phyloP scores from a whole-genome alignment of 192 early-diverging fungal species.

The Coemansia sp. region DNA sequence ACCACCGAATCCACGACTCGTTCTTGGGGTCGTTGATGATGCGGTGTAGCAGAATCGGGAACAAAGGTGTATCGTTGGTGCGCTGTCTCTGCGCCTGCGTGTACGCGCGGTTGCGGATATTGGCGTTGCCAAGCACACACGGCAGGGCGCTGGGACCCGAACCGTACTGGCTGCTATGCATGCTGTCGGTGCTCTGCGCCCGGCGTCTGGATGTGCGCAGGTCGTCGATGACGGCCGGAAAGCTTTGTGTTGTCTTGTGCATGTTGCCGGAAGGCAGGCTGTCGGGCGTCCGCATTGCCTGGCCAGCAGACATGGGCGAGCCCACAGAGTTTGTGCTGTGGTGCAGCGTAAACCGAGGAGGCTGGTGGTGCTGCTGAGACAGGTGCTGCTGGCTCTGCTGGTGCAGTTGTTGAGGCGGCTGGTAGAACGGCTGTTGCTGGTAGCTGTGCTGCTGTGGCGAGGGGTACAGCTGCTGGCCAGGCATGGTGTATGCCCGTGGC shows the following conservation, averaged over 20 bases:
- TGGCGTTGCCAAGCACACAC: slow-evolving; percentile 45
- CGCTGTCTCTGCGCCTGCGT: slow-evolving; percentile 47
- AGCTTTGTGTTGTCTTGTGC: slow-evolving; percentile 37
- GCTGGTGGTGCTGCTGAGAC: slow-evolving; percentile 10
- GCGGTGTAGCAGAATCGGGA: slow-evolving; percentile 50
- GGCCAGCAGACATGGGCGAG: slow-evolving; percentile 14
- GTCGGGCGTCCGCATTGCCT: slow-evolving; percentile 32
- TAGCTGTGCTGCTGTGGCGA: slow-evolving; percentile 2
- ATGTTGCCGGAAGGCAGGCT: slow-evolving; percentile 20
- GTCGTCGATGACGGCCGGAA: slow-evolving; percentile 44
- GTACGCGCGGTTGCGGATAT: slow-evolving; percentile 50
- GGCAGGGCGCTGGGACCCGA: slow-evolving; percentile 26
- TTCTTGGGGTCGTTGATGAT: slow-evolving; percentile 49
- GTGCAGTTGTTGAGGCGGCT: neutral
- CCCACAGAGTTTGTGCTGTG: slow-evolving; percentile 14
- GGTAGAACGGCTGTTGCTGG: neutral
- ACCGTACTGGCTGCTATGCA: slow-evolving; percentile 10
- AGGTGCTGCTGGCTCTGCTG: slow-evolving; percentile 20
- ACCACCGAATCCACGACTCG: slow-evolving; percentile 53
- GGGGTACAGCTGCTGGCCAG: slow-evolving; percentile 8
- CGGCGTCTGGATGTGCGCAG: slow-evolving; percentile 33
- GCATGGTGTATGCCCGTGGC: slow-evolving; percentile 3
- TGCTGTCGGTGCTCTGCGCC: slow-evolving; percentile 49
- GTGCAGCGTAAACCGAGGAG: slow-evolving; percentile 10
- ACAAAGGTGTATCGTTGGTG: slow-evolving; percentile 53